Evolutionary conservation across 1,139 yeast species (phyloP).

Genomic region (Pichia sp.): DNA sequence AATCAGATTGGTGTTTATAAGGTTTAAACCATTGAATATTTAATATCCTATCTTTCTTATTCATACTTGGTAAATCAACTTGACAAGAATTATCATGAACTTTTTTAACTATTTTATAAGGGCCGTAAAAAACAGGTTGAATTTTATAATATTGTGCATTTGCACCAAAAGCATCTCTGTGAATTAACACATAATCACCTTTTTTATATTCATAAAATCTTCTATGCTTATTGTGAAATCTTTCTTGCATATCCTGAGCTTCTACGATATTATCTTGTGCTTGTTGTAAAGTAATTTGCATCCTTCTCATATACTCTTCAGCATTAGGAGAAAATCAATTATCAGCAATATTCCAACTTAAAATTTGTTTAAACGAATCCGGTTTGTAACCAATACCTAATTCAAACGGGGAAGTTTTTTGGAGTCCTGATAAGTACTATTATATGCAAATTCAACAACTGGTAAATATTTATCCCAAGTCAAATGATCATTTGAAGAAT

Average conservation of each 20-base stretch:
- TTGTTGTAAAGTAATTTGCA: neutral
- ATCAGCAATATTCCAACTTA: neutral
- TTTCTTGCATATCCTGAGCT: neutral
- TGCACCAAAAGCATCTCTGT: neutral
- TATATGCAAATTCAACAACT: neutral
- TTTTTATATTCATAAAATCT: neutral
- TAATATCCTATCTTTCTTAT: neutral
- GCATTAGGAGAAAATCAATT: neutral
- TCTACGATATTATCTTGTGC: neutral
- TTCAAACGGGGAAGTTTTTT: no score
- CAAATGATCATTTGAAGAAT: neutral
- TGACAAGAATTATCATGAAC: neutral
- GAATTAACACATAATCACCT: neutral
- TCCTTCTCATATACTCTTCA: neutral
- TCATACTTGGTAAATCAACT: neutral
- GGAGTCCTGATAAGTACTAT: no score
- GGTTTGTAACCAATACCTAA: no score
- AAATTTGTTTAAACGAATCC: no score
- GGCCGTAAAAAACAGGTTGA: neutral
- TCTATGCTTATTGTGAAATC: neutral
- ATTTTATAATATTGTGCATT: neutral
- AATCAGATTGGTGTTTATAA: neutral
- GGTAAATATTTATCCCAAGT: neutral
- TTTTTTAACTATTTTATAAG: neutral
- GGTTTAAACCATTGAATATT: conserved; percentile 1